A percentile compares a stretch with the other conserved stretches of the same genome.
These are phyloP conservation scores for Podospora fimiseda DNA, from an alignment of 495 filamentous ascomycete species.

Conservation along the genomic window DNA sequence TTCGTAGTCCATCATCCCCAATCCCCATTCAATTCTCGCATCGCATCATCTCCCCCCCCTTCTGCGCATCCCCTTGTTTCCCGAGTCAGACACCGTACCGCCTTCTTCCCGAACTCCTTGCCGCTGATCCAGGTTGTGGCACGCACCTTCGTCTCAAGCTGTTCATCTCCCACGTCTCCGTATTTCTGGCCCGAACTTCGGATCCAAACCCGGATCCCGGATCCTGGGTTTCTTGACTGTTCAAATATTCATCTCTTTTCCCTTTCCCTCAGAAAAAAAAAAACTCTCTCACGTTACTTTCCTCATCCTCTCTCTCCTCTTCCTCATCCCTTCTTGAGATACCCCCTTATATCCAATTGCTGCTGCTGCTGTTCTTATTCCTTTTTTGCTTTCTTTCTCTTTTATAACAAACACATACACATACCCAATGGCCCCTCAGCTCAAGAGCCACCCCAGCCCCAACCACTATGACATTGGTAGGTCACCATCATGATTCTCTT, in stretches of 20 bases:
- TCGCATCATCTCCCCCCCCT: no score
- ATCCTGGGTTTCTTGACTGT: constrained; percentile 2
- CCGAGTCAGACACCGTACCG: constrained; percentile 4
- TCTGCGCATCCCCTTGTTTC: constrained; percentile 3
- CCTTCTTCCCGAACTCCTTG: constrained; percentile 23
- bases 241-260: constrained; percentile 7
- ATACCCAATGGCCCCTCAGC: constrained; percentile 17
- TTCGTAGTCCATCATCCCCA: no score
- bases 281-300: constrained; percentile 11
- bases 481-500: no score
- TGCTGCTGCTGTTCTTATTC: neutral
- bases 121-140: constrained; percentile 17
- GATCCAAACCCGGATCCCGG: constrained; percentile 20
- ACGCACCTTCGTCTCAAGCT: constrained; percentile 6
- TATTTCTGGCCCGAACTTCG: constrained; percentile 15
- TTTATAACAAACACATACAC: constrained; percentile 7
- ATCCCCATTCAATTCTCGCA: no score
- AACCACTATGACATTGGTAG: constrained; percentile 33
- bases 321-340: constrained; percentile 9
- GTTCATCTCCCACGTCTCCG: constrained; percentile 2
- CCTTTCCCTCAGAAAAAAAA: neutral
- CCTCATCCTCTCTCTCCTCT: constrained; percentile 1
- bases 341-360: constrained; percentile 9
- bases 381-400: constrained; percentile 5
- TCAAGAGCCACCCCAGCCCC: constrained; percentile 12